Base-by-base conservation (phyloP, 805 yeast species). In the Ogataea paraovalis region DNA sequence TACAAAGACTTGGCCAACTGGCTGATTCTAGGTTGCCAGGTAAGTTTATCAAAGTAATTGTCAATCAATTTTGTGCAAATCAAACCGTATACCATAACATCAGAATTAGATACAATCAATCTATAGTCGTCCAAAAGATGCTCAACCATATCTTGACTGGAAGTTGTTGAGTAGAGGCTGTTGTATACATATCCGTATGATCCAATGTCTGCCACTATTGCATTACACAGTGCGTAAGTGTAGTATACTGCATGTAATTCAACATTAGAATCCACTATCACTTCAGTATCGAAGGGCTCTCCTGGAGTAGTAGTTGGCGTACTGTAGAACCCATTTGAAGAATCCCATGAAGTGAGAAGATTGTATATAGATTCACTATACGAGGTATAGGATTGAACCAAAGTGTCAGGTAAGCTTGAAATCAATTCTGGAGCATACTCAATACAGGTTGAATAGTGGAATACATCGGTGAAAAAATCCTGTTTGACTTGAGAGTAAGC, bases 201-300 rank as follows among this genome's bases (percentile, higher is more conserved):
- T n/a, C 39, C 37, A 8, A 43, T 39, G 28, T 49, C 52, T 37
- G 36, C 43, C 16, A 44, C 42, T 12, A 49, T 18, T 14, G 52
- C 52, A 36, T 46, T 46, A 39, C 52, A 49, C 23, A 40, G 19
- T 22, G 52, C 52, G 30, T 45, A 27, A 21, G 45, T 43, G 45
- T 49, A 49, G 23, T 39, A 37, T 13, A 39, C 20, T n/a, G 39
- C 8, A 38, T 39, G 40, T 2, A 42, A 38, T 4, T 41, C 42
- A n/a, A 44, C 36, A 32, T 43, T 37, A 18, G 30, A 32, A 7
- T 46, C 47, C 16, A 49, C 43, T 27, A 49, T 45, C 12, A 49
- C 41, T 21, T 49, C 52, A 9, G 52, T 49, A 25, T 49, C 47
- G 16, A 34, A 34, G 8, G 21, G 8, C 7, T 10, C 21, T 7